A percentile compares a stretch with the other conserved stretches of the same genome.
These are phyloP conservation scores for Mycocentrospora acerina DNA, from an alignment of 2,329 filamentous ascomycete species.

Conservation along the genomic window DNA sequence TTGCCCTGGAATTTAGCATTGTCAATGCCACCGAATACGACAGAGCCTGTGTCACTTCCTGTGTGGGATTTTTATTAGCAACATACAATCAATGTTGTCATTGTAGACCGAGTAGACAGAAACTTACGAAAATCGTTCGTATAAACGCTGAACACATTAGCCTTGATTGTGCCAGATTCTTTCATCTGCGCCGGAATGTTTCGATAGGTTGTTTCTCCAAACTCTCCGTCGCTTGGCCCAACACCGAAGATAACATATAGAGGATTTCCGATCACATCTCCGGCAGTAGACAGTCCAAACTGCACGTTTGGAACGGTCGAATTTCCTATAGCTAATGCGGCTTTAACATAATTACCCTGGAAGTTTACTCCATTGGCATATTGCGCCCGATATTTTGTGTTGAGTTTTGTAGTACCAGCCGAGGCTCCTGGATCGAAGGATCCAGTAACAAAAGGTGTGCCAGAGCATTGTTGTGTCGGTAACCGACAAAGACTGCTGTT, in stretches of 20 bases:
- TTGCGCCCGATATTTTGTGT: neutral
- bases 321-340: neutral
- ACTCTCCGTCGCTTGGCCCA: constrained; percentile 1
- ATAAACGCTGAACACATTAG: constrained; percentile 1
- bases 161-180: neutral
- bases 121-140: constrained; percentile 2
- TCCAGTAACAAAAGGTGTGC: neutral
- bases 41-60: neutral
- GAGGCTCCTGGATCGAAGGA: neutral
- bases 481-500: neutral
- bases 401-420: neutral
- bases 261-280: neutral
- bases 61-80: neutral
- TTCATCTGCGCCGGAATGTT: constrained; percentile 1
- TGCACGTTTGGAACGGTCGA: neutral
- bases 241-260: constrained; percentile 1
- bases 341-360: neutral
- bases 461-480: neutral
- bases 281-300: neutral
- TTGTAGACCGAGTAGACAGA: no score
- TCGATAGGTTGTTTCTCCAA: neutral
- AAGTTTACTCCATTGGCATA: constrained; percentile 1
- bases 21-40: constrained; percentile 1
- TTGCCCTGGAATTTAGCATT: constrained; percentile 1
- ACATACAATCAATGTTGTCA: neutral